Evolutionary conservation across 768 basidiomycete species (phyloP).

Genomic region (Suillus tomentosus): DNA sequence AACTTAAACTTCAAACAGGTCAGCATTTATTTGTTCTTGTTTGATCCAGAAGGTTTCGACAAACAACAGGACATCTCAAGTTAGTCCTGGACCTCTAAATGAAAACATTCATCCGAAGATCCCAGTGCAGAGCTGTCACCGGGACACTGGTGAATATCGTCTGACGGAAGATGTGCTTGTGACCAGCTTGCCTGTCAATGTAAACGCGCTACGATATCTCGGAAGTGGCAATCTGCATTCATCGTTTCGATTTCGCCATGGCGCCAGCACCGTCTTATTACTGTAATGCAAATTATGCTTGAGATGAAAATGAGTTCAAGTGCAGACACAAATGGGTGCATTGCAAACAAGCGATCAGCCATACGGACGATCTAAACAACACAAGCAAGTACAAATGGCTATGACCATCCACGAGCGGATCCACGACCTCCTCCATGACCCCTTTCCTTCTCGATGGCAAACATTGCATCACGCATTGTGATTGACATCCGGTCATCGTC

Average conservation of each 20-base stretch:
- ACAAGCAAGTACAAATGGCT: slow-evolving; percentile 11
- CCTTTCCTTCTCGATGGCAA: slow-evolving; percentile 80
- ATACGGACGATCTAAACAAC: neutral
- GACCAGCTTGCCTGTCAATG: too few relatives aligned
- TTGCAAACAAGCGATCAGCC: neutral
- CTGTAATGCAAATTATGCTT: neutral
- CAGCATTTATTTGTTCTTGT: too few relatives aligned
- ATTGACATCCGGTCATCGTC: slow-evolving; percentile 62
- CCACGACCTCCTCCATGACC: slow-evolving; percentile 84
- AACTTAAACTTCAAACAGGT: too few relatives aligned
- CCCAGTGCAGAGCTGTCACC: too few relatives aligned
- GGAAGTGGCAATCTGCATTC: neutral
- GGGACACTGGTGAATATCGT: too few relatives aligned
- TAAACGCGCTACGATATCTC: too few relatives aligned
- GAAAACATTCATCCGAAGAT: too few relatives aligned
- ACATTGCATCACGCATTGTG: slow-evolving; percentile 81
- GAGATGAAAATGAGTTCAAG: neutral
- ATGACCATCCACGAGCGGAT: slow-evolving; percentile 70
- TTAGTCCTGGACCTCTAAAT: too few relatives aligned
- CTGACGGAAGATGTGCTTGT: too few relatives aligned
- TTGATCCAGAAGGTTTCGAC: too few relatives aligned
- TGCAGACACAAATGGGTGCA: neutral
- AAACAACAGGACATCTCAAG: too few relatives aligned
- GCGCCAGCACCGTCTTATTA: neutral
- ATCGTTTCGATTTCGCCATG: neutral